A percentile compares a stretch with the other conserved stretches of the same genome.
phyloP scores from a whole-genome alignment of 345 rosid species.

The Eucalyptus cladocalyx region DNA sequence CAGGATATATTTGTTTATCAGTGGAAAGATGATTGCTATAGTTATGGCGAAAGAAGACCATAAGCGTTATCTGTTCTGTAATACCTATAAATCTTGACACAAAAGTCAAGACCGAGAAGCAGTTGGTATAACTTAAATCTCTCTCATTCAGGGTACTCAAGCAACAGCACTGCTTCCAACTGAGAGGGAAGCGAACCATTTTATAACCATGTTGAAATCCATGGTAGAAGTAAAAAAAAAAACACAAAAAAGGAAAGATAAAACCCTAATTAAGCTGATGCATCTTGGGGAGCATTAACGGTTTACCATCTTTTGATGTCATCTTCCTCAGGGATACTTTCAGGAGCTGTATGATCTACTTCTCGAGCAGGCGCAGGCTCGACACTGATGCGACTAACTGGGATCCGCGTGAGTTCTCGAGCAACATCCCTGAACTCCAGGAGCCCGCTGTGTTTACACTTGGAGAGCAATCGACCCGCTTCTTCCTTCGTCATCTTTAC shows the following conservation, averaged over 20 bases:
- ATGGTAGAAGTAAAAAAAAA: not conserved
- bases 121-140: not conserved
- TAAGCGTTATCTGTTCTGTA: not conserved
- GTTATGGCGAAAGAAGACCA: not conserved
- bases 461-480: slow-evolving; percentile 29
- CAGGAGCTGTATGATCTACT: not conserved
- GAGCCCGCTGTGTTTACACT: slow-evolving; percentile 34
- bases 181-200: not conserved
- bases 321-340: slow-evolving; percentile 16
- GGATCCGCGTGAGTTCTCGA: slow-evolving; percentile 21
- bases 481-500: slow-evolving; percentile 56
- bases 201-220: not conserved
- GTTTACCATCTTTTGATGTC: not conserved
- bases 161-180: not conserved
- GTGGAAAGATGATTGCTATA: not conserved
- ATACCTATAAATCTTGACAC: not conserved
- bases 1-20: not conserved
- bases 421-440: slow-evolving; percentile 41
- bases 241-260: not conserved
- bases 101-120: not conserved
- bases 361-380: not conserved
- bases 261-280: not conserved
- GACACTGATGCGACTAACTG: slow-evolving; percentile 9
- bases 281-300: not conserved
- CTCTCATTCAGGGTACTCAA: not conserved